A percentile compares a stretch with the other conserved stretches of the same genome.
Conservation (phyloP, 306 rosid species). For the Acacia melanoxylon region DNA sequence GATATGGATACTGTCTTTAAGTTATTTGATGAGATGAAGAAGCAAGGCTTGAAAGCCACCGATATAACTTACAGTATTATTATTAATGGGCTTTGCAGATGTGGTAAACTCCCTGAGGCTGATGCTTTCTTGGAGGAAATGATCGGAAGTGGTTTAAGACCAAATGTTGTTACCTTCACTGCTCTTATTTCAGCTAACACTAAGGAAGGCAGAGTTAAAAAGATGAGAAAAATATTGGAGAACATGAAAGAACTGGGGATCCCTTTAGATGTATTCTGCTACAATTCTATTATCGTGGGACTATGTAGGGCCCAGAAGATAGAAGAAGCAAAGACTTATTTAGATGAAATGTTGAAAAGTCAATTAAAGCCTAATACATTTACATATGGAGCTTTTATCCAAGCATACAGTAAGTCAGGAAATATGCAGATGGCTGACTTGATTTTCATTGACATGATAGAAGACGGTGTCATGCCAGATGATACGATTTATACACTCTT, state of each 20-base stretch:
- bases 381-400: constrained; percentile 35
- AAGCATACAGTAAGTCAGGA: constrained; percentile 17
- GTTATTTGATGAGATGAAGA: constrained; percentile 28
- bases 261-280: constrained; percentile 14
- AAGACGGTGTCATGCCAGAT: constrained; percentile 17
- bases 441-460: constrained; percentile 23
- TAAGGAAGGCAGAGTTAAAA: constrained; percentile 22
- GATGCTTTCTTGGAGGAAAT: constrained; percentile 24
- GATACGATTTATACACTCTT: constrained; percentile 15
- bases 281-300: constrained; percentile 26
- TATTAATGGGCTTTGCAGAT: constrained; percentile 25
- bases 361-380: constrained; percentile 26
- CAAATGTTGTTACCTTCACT: constrained; percentile 21
- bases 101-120: constrained; percentile 20
- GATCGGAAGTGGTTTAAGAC: constrained; percentile 20
- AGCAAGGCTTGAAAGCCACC: neutral
- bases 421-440: constrained; percentile 29
- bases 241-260: constrained; percentile 21
- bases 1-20: constrained; percentile 16
- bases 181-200: constrained; percentile 24
- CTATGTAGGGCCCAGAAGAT: constrained; percentile 29
- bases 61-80: constrained; percentile 22
- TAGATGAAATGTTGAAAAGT: constrained; percentile 3
- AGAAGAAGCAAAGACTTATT: constrained; percentile 20
- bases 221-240: constrained; percentile 20